phyloP scores from a whole-genome alignment of 2,329 filamentous ascomycete species.

The Xylaria sp. region DNA sequence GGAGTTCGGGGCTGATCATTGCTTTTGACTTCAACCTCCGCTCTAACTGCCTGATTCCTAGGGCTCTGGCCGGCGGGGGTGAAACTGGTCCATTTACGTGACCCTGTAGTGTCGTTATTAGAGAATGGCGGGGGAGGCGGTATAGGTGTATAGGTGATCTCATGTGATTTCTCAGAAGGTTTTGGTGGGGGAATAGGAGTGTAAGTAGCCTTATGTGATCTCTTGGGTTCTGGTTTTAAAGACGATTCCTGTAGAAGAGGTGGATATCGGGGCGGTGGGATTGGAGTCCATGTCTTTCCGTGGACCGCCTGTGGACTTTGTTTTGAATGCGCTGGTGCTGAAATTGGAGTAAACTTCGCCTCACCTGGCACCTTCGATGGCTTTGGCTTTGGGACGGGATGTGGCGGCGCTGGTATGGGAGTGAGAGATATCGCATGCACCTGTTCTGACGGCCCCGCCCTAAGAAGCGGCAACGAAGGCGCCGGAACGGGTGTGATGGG shows the following conservation, averaged over 20 bases:
- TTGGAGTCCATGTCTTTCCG: slow-evolving; percentile 10
- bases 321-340: not conserved
- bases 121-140: slow-evolving; percentile 9
- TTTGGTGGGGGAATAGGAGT: slow-evolving; percentile 11
- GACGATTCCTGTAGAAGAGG: not conserved
- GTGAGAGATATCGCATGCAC: slow-evolving; percentile 11
- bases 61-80: slow-evolving; percentile 44
- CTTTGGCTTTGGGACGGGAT: slow-evolving; percentile 6
- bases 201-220: not conserved
- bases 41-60: slow-evolving; percentile 29
- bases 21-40: not conserved
- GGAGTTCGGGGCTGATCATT: slow-evolving; percentile 1
- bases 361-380: not conserved
- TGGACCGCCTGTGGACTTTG: not conserved
- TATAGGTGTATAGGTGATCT: not conserved
- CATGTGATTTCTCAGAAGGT: not conserved
- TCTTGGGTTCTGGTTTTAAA: not conserved
- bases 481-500: slow-evolving; percentile 28
- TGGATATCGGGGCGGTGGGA: slow-evolving; percentile 15
- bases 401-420: slow-evolving; percentile 14
- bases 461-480: slow-evolving; percentile 8
- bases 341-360: slow-evolving; percentile 5
- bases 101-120: not conserved
- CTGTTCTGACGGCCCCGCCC: not conserved
- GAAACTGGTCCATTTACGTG: slow-evolving; percentile 38